Evolutionary conservation across 768 basidiomycete genomes (phyloP), one percentile per base, ranked within the genome.

Genomic region (Pleurotus tuoliensis): DNA sequence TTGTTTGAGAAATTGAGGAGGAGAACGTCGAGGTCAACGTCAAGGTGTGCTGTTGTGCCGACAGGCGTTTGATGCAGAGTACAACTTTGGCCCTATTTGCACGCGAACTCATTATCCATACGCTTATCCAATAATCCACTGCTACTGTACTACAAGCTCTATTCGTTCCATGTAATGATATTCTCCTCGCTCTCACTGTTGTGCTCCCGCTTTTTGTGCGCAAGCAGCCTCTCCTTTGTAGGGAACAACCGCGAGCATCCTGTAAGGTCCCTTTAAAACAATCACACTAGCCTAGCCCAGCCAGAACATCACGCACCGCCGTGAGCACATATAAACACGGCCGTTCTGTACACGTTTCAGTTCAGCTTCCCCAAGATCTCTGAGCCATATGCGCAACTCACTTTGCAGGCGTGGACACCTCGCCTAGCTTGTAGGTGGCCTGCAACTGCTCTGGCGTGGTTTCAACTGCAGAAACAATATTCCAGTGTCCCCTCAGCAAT

Each of bases 291-390:
- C 13, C 24, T 16, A 12, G 40, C 43, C 6, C 27, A 7, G n/a
- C 25, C 8, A 47, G 34, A 40, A 15, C 22, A 51, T 37, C 30
- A 64, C 68, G 43, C 68, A 86, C 87, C 78, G 62, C 79, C 69
- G 37, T 87, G 72, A 3, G 77, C 85, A 62, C 90, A 92, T 56
- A 92, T 90, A 66, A 82, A 90, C n/a, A 92, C 87, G 0, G 88
- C 83, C 2, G 89, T 91, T 59, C 90, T 92, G 47, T 58, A 1
- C 15, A 34, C 16, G 40, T 16, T 18, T 37, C 20, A n/a, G 18
- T 18, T 46, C 18, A 27, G 5, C 25, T 25, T 4, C 24, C 24
- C 24, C 24, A 25, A 25, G 24, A 45, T 25, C 12, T 27, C 11
- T 22, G 37, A 16, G 5, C 47, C 34, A 58, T 41, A 45, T 6